Base-by-base conservation (phyloP, 495 filamentous ascomycete species). In the Podospora fimiseda region DNA sequence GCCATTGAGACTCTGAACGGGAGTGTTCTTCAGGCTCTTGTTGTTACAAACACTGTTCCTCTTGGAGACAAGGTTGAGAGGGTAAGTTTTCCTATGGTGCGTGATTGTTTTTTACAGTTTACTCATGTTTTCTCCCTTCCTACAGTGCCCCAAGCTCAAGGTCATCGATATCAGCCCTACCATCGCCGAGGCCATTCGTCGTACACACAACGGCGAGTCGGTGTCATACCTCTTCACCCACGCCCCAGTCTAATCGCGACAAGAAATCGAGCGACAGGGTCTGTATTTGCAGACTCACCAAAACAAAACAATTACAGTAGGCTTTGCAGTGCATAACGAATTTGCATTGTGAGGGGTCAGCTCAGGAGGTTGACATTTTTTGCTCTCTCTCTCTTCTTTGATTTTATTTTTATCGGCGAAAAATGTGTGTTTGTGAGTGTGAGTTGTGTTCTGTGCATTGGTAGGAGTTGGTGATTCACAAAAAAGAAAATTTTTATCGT, bases 41-140 rank as follows among this genome's bases (percentile, higher is more conserved):
- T 97, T 13, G 92, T 96, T 47, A 97, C 94, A 24, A 98, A 98
- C 71, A 98, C 91, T n/a, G 89, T 97, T 22, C 92, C 92, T 37
- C 82, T 95, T 51, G 78, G 79, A 48, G 87, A 87, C 62, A 96
- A 94, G 78, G 60, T 69, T 9, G 60, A 74, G 14, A 65, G 72
- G 11, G 64, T 67, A 46, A 43, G 62, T 62, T 48, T 2, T 1
- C 1, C 9, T 6, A 2, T 40, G 15, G n/a, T 27, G 5, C 15
- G 7, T 38, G 30, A 45, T 9, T 0, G 6, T 23, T 52, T 13
- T 20, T 44, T 36, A 19, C 49, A 42, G 24, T n/a, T n/a, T 33
- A 33, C 27, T 33, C 11, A 33, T 33, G 5, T 33, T 33, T 33
- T 38, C 16, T 19, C 19, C 16, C n/a, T 16, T 11, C n/a, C 27